These are phyloP conservation scores for Scleroderma bovista DNA, from an alignment of 768 basidiomycete genomes.

Conservation along the genomic window DNA sequence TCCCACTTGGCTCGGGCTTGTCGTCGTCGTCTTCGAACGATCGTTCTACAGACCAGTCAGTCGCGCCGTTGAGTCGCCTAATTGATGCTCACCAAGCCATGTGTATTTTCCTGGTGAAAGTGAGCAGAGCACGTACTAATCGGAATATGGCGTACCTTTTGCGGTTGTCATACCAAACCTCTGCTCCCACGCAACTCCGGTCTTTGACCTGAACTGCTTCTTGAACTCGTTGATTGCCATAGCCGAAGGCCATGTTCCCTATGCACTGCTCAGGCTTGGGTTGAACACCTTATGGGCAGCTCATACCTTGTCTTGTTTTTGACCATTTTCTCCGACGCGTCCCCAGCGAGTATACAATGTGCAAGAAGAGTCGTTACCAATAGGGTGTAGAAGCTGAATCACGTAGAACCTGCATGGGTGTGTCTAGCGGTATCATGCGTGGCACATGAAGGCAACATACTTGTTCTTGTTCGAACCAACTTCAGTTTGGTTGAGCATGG, in stretches of 20 bases:
- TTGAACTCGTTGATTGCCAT: slow-evolving; percentile 48
- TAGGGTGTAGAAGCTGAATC: slow-evolving; percentile 49
- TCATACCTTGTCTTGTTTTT: slow-evolving; percentile 42
- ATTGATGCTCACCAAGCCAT: slow-evolving; percentile 44
- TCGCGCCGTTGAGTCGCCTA: neutral
- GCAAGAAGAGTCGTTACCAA: slow-evolving; percentile 32
- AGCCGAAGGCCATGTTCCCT: slow-evolving; percentile 44
- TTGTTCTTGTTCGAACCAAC: slow-evolving; percentile 45
- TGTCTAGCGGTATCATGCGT: neutral
- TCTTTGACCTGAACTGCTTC: slow-evolving; percentile 55
- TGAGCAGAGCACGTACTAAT: neutral
- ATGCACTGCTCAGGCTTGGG: neutral
- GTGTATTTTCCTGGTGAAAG: slow-evolving; percentile 48
- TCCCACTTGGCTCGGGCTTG: slow-evolving; percentile 27
- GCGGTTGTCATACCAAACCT: slow-evolving; percentile 47
- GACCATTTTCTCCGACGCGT: slow-evolving; percentile 55
- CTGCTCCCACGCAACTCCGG: slow-evolving; percentile 44
- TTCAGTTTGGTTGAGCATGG: slow-evolving; percentile 59
- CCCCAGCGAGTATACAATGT: slow-evolving; percentile 53
- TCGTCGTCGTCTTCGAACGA: slow-evolving; percentile 47
- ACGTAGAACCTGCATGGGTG: slow-evolving; percentile 45
- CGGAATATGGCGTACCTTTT: slow-evolving; percentile 32
- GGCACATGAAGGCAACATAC: slow-evolving; percentile 22
- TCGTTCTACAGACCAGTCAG: slow-evolving; percentile 34
- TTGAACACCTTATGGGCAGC: neutral